Conservation (phyloP, 2,329 filamentous ascomycete genomes). For the Coniochaeta sp. region DNA sequence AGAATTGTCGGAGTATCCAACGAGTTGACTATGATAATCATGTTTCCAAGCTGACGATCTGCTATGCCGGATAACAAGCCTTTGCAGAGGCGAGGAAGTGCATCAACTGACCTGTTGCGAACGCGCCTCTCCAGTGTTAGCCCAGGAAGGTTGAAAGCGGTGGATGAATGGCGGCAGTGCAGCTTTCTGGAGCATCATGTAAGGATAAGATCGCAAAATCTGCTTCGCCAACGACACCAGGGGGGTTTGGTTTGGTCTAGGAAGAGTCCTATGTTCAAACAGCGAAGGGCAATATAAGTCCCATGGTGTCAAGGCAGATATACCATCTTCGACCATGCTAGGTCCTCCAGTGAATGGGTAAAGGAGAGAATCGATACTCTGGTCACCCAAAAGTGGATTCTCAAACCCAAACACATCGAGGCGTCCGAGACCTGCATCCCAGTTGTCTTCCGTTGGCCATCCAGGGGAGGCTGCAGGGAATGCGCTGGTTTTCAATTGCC, state of each 20-base stretch:
- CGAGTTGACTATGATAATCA: not conserved
- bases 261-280: constrained; percentile 6
- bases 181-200: constrained; percentile 9
- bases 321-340: not conserved
- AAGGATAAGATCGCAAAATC: constrained; percentile 11
- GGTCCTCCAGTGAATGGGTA: not conserved
- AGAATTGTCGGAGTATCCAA: not conserved
- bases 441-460: not conserved
- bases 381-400: not conserved
- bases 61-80: not conserved
- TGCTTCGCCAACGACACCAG: constrained; percentile 7
- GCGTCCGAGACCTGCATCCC: not conserved
- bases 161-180: constrained; percentile 9
- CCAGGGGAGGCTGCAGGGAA: not conserved
- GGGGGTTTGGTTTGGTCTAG: constrained; percentile 4
- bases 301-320: not conserved
- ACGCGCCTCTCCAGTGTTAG: not conserved
- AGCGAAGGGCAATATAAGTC: constrained; percentile 1
- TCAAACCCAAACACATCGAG: constrained; percentile 12
- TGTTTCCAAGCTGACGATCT: not conserved
- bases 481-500: not conserved
- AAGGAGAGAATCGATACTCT: not conserved
- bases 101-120: not conserved
- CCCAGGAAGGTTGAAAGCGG: constrained; percentile 3
- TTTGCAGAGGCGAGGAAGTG: not conserved